Evolutionary conservation across 306 rosid genomes (phyloP).

Genomic region (Trifolium pratense): DNA sequence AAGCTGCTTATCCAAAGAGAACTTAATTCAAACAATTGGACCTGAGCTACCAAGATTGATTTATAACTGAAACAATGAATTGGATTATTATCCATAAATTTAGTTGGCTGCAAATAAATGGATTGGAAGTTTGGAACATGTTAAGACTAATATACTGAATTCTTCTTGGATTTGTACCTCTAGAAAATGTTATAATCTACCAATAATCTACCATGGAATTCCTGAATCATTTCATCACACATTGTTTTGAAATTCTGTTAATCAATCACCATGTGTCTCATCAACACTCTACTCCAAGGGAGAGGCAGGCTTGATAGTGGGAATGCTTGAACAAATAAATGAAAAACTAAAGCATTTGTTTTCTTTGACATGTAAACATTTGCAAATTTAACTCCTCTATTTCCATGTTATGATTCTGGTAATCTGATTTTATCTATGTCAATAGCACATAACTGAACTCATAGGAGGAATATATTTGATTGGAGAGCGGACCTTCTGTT

Average conservation of each 20-base stretch:
- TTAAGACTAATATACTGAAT: slow-evolving; percentile 6
- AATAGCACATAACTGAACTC: too few relatives aligned
- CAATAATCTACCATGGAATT: neutral
- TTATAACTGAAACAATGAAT: neutral
- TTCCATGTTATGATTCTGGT: too few relatives aligned
- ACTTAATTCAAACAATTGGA: neutral
- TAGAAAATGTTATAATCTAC: neutral
- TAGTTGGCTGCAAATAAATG: slow-evolving; percentile 12
- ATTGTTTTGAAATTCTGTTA: slow-evolving; percentile 44
- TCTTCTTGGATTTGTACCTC: too few relatives aligned
- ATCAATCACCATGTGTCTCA: neutral
- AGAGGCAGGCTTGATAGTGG: too few relatives aligned
- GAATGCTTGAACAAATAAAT: too few relatives aligned
- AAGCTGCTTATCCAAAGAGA: too few relatives aligned
- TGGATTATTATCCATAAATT: neutral
- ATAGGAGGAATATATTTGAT: too few relatives aligned
- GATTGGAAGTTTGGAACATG: slow-evolving; percentile 24
- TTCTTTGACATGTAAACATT: too few relatives aligned
- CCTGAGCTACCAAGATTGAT: neutral
- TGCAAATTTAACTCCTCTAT: too few relatives aligned
- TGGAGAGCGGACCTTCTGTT: too few relatives aligned
- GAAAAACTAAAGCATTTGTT: too few relatives aligned
- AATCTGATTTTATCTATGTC: too few relatives aligned
- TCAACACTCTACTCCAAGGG: neutral
- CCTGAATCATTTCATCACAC: slow-evolving; percentile 37